These are phyloP conservation scores for Mucor lusitanicus DNA, from an alignment of 371 early-diverging fungal species.

Conservation along the genomic window DNA sequence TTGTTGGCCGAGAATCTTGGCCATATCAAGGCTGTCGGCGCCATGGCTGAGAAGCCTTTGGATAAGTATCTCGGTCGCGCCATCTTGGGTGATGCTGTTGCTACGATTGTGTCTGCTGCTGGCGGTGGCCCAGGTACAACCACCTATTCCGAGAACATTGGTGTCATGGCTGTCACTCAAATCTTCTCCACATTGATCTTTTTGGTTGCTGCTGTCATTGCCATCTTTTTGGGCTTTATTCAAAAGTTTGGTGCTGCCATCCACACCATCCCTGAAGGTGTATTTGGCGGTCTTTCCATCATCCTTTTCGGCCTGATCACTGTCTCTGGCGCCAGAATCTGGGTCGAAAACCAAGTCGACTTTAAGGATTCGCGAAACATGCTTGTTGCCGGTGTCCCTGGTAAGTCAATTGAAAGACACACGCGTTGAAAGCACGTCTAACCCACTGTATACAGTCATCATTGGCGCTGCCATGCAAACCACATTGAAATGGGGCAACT, in stretches of 20 bases:
- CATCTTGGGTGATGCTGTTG: conserved; percentile 59
- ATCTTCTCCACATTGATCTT: conserved; percentile 61
- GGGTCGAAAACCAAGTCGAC: conserved; percentile 58
- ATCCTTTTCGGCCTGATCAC: conserved; percentile 60
- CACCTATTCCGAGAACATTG: conserved; percentile 63
- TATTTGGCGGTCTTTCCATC: conserved; percentile 60
- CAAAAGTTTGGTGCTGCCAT: conserved; percentile 64
- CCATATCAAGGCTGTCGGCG: conserved; percentile 59
- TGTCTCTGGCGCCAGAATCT: conserved; percentile 62
- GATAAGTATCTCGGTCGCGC: conserved; percentile 56
- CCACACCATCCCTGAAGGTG: conserved; percentile 58
- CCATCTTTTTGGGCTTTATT: conserved; percentile 58
- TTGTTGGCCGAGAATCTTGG: conserved; percentile 60
- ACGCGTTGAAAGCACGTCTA: background rate
- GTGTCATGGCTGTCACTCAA: conserved; percentile 55
- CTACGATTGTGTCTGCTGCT: conserved; percentile 53
- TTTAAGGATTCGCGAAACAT: conserved; percentile 57
- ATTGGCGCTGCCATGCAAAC: conserved; percentile 52
- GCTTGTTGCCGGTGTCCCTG: conserved; percentile 53
- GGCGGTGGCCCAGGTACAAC: conserved; percentile 58
- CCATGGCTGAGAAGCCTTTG: conserved; percentile 49
- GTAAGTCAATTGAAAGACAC: background rate
- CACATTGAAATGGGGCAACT: conserved; percentile 42
- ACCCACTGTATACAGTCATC: conserved; percentile 16
- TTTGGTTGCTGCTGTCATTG: conserved; percentile 53